phyloP scores from a whole-genome alignment of 2,329 filamentous ascomycete genomes.

The Septoria linicola region DNA sequence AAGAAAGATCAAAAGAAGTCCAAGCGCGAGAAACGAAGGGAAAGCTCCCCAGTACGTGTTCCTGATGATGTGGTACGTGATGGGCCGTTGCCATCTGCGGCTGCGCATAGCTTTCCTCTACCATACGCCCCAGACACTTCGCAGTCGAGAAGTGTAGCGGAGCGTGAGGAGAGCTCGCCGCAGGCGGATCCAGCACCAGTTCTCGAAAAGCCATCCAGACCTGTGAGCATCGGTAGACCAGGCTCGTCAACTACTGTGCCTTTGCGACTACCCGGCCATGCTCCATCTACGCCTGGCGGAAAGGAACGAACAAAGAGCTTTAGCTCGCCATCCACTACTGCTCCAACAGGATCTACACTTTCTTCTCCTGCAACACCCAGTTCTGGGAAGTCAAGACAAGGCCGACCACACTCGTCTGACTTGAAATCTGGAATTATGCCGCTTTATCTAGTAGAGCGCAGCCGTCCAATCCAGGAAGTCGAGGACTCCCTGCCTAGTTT shows the following conservation, averaged over 20 bases:
- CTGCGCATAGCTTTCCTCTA: slow-evolving; percentile 9
- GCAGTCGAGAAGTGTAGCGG: not conserved
- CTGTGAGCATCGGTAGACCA: slow-evolving; percentile 16
- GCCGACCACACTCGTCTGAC: slow-evolving; percentile 51
- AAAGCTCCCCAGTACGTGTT: not conserved
- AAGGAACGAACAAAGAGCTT: slow-evolving; percentile 31
- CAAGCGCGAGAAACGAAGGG: not conserved
- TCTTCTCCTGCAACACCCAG: slow-evolving; percentile 25
- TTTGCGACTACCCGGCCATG: slow-evolving; percentile 37
- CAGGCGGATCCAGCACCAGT: slow-evolving; percentile 9
- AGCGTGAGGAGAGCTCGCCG: not conserved
- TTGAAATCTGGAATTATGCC: slow-evolving; percentile 57
- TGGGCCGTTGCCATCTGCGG: slow-evolving; percentile 5
- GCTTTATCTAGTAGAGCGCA: slow-evolving; percentile 75
- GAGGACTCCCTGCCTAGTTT: slow-evolving; percentile 53
- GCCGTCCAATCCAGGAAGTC: slow-evolving; percentile 47
- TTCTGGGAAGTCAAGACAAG: slow-evolving; percentile 24
- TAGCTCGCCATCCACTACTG: slow-evolving; percentile 22
- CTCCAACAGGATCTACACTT: slow-evolving; percentile 8
- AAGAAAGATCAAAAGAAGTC: slow-evolving; percentile 6
- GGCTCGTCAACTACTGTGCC: slow-evolving; percentile 39
- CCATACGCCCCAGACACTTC: not conserved
- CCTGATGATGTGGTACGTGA: not conserved
- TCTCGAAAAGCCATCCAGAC: slow-evolving; percentile 7
- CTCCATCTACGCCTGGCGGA: slow-evolving; percentile 30